Conservation (phyloP, 208 protist genomes). For the Trypanosoma rangeli region DNA sequence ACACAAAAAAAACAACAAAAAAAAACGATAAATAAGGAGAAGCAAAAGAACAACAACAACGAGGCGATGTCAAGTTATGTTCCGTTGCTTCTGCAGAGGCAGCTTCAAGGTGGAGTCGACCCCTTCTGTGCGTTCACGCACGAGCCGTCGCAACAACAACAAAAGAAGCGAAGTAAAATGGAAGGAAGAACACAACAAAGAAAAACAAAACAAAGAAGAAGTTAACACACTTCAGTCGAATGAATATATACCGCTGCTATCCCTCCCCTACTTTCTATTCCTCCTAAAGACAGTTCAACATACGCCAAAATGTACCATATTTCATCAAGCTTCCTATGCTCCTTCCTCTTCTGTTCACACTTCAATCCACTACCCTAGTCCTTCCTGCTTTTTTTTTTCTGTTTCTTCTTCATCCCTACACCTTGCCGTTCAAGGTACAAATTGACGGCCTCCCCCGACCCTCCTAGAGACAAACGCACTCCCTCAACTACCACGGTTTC, state of each 20-base stretch:
- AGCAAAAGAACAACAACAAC: not conserved
- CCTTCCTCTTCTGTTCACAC: conserved; percentile 1
- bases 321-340: not conserved
- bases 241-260: conserved; percentile 21
- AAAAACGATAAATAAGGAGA: conserved; percentile 22
- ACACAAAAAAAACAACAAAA: conserved; percentile 7
- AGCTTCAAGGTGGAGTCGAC: no score
- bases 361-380: not conserved
- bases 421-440: not conserved
- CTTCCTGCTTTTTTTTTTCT: not conserved
- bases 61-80: no score
- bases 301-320: conserved; percentile 10
- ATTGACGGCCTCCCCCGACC: not conserved
- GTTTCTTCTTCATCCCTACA: not conserved
- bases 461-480: not conserved
- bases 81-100: no score
- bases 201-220: conserved; percentile 17
- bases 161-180: conserved; percentile 9
- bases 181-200: conserved; percentile 10
- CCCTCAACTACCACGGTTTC: conserved; percentile 69
- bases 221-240: conserved; percentile 1
- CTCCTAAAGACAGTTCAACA: conserved; percentile 17
- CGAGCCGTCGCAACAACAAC: not conserved
- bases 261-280: conserved; percentile 19
- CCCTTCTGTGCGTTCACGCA: not conserved